Percentiles rank a stretch among this genome's conserved stretches.
phyloP scores from a whole-genome alignment of 768 basidiomycete species.

The Termitomyces sp. region DNA sequence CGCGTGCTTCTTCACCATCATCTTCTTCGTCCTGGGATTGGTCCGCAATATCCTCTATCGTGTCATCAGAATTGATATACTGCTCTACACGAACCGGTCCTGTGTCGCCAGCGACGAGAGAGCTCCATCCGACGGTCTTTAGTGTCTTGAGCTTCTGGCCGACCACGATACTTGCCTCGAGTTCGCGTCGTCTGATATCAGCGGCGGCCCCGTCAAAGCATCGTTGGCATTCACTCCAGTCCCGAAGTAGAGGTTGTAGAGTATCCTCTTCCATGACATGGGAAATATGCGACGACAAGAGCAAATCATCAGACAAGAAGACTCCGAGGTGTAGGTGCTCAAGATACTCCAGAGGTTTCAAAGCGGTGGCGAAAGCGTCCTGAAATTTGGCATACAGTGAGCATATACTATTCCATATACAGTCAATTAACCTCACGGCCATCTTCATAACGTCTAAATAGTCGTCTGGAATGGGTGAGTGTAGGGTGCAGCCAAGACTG shows the following conservation, averaged over 20 bases:
- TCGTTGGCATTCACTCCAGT: constrained; percentile 34
- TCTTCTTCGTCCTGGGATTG: constrained; percentile 9
- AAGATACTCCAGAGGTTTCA: constrained; percentile 47
- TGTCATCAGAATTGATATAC: constrained; percentile 14
- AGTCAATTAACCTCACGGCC: constrained; percentile 44
- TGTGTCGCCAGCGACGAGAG: constrained; percentile 35
- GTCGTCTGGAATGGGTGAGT: constrained; percentile 62
- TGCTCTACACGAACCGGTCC: constrained; percentile 5
- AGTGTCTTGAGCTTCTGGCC: constrained; percentile 44
- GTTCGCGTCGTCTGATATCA: constrained; percentile 41
- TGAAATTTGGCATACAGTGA: constrained; percentile 19
- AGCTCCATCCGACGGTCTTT: constrained; percentile 50
- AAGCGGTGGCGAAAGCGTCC: constrained; percentile 41
- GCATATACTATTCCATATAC: constrained; percentile 1
- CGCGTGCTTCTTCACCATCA: neutral
- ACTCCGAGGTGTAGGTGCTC: constrained; percentile 57
- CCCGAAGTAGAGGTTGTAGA: constrained; percentile 23
- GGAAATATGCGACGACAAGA: constrained; percentile 46
- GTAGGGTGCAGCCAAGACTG: constrained; percentile 47
- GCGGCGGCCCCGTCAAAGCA: constrained; percentile 29
- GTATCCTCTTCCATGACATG: constrained; percentile 36
- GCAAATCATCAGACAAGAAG: constrained; percentile 54
- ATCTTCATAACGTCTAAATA: constrained; percentile 42
- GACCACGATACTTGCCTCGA: constrained; percentile 45
- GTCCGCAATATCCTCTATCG: constrained; percentile 16